Evolutionary conservation across 2,329 filamentous ascomycete genomes (phyloP), one percentile per base, ranked within the genome.

Genomic region (Hypomyces rosellus): DNA sequence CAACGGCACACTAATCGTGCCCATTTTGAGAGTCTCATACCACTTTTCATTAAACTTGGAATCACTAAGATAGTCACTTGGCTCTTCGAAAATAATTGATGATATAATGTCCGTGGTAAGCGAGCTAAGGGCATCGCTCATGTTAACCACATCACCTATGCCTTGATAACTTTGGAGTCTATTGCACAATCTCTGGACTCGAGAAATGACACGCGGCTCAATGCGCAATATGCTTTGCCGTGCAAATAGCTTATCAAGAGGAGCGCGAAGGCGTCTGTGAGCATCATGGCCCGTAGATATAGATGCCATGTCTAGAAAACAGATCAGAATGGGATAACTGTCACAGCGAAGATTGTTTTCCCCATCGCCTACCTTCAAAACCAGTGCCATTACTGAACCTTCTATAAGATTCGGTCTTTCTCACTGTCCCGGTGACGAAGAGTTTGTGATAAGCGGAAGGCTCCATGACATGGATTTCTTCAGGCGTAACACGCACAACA

Each of bases 31-130:
- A 18, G 18, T 42, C 15, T 42, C 39, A 13, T 42, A 42, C 39
- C 39, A 42, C 39, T 42, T 42, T 14, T 15, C 39, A 25, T 42
- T 42, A 12, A 42, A 42, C 12, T 42, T 18, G 12, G 39, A 18
- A 18, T 42, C 15, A 18, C 39, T 20, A 25, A 42, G 39, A 25
- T 42, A 42, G 39, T 42, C 39, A 20, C 39, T 42, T 18, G 39
- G 39, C 39, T 42, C 39, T 5, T 42, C 39, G 20, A 42, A 42
- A 25, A 42, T 42, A 20, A 42, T 13, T 13, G 39, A 42, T 18
- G 39, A 42, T 42, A 42, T 42, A 18, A 42, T 42, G 39, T 42
- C 39, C 15, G 39, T 42, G 39, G 39, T 42, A 20, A 42, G 39
- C 18, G 39, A 42, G 7, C 39, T 42, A 20, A 42, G 39, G 12